Conservation (phyloP, 352 stramenopile genomes). For the Blastocystis sp. region DNA sequence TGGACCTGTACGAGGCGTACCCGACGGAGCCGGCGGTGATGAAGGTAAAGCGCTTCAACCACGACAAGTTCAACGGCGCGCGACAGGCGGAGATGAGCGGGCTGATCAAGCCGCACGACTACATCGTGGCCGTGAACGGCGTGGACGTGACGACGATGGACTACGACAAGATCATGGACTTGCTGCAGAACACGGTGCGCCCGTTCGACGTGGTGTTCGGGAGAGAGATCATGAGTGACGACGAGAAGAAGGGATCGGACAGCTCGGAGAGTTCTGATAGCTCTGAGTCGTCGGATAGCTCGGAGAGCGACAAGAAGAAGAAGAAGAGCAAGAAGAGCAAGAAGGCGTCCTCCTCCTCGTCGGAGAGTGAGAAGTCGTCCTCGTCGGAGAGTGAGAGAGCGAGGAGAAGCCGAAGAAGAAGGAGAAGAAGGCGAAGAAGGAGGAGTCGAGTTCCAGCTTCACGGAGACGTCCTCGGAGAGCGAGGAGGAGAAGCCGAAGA, state of each 20-base stretch:
- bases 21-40: conserved; percentile 38
- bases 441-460: neutral
- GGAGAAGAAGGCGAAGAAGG: conserved; percentile 37
- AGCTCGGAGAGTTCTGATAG: neutral
- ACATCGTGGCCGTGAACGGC: conserved; percentile 51
- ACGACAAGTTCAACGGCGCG: neutral
- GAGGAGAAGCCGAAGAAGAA: conserved; percentile 26
- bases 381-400: neutral
- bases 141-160: conserved; percentile 54
- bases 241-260: neutral
- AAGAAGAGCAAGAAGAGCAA: conserved; percentile 4
- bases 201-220: conserved; percentile 60
- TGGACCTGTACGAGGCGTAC: conserved; percentile 53
- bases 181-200: conserved; percentile 12
- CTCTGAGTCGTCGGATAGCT: too few relatives aligned
- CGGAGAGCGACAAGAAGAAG: conserved; percentile 1
- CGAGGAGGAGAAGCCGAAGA: conserved; percentile 57
- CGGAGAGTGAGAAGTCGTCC: too few relatives aligned
- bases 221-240: conserved; percentile 44
- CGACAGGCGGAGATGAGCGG: conserved; percentile 24
- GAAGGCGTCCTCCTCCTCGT: neutral
- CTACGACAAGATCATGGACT: conserved; percentile 52
- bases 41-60: conserved; percentile 60
- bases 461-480: neutral
- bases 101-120: conserved; percentile 53